Evolutionary conservation across 257 asterid genomes (phyloP).

Genomic region (Scutellaria minor): DNA sequence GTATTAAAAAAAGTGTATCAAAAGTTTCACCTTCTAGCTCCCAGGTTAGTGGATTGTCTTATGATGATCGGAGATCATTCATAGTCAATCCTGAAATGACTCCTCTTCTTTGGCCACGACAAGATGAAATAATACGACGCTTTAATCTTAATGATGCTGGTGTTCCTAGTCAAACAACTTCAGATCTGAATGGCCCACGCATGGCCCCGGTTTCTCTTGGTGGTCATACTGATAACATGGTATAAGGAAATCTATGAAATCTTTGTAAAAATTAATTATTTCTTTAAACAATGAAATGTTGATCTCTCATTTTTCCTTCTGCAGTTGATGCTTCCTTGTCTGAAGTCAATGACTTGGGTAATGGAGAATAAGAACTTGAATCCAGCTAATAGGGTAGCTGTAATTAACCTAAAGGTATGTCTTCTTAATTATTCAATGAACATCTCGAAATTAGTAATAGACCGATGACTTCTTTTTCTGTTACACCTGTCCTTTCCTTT

Average conservation of each 20-base stretch:
- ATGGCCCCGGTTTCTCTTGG: constrained; percentile 67
- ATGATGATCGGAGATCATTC: constrained; percentile 59
- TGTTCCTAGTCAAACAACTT: constrained; percentile 47
- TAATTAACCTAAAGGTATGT: constrained; percentile 83
- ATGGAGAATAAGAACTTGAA: constrained; percentile 78
- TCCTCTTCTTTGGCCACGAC: constrained; percentile 80
- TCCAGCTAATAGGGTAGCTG: constrained; percentile 76
- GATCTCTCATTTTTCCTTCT: constrained; percentile 24
- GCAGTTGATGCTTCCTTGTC: constrained; percentile 79
- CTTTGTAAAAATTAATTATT: constrained; percentile 29
- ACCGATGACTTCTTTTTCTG: constrained; percentile 6
- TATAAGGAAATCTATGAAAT: constrained; percentile 37
- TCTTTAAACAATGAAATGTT: constrained; percentile 14
- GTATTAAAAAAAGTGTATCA: constrained; percentile 65
- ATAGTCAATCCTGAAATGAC: constrained; percentile 51
- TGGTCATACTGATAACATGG: constrained; percentile 66
- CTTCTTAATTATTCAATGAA: constrained; percentile 30
- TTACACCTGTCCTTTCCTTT: neutral
- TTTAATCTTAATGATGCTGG: constrained; percentile 71
- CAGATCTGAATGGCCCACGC: constrained; percentile 53
- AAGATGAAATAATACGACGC: constrained; percentile 61
- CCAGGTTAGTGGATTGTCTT: constrained; percentile 53
- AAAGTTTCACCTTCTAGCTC: constrained; percentile 62
- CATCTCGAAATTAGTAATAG: constrained; percentile 7
- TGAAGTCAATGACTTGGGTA: constrained; percentile 95